These are phyloP conservation scores for Eucalyptus erythrocorys DNA, from an alignment of 345 rosid genomes.

Conservation along the genomic window DNA sequence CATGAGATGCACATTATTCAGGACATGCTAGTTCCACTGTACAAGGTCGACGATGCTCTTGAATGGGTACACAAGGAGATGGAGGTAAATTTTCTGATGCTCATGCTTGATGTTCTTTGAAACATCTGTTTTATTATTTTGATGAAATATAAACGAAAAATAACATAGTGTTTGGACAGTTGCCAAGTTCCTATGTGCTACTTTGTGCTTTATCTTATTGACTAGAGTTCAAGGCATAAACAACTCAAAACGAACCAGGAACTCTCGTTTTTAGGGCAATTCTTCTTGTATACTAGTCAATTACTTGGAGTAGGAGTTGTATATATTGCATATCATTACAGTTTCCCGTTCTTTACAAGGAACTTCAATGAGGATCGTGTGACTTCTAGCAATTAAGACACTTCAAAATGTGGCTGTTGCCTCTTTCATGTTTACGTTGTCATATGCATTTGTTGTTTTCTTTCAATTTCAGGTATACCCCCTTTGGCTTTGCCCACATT, in stretches of 20 bases:
- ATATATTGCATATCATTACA: not conserved
- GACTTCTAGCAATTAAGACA: not conserved
- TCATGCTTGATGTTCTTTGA: not conserved
- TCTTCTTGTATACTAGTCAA: not conserved
- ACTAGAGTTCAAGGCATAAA: not conserved
- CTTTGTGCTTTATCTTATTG: not conserved
- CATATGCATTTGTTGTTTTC: not conserved
- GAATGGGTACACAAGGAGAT: conserved; percentile 92
- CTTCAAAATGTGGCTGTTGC: not conserved
- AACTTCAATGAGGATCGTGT: not conserved
- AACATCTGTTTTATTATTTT: not conserved
- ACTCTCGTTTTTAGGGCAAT: not conserved
- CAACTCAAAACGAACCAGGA: not conserved
- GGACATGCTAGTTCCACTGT: conserved; percentile 97
- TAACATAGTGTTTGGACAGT: not conserved
- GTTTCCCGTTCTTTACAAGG: not conserved
- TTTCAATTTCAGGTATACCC: conserved; percentile 61
- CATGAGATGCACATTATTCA: conserved; percentile 98
- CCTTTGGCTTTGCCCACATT: conserved; percentile 93
- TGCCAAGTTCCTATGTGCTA: not conserved
- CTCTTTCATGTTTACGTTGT: not conserved
- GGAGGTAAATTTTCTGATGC: conserved; percentile 46
- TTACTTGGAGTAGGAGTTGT: not conserved
- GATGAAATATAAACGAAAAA: not conserved
- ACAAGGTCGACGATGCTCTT: conserved; percentile 92